Conservation (phyloP, 768 basidiomycete genomes). For the Suillus brevipes region DNA sequence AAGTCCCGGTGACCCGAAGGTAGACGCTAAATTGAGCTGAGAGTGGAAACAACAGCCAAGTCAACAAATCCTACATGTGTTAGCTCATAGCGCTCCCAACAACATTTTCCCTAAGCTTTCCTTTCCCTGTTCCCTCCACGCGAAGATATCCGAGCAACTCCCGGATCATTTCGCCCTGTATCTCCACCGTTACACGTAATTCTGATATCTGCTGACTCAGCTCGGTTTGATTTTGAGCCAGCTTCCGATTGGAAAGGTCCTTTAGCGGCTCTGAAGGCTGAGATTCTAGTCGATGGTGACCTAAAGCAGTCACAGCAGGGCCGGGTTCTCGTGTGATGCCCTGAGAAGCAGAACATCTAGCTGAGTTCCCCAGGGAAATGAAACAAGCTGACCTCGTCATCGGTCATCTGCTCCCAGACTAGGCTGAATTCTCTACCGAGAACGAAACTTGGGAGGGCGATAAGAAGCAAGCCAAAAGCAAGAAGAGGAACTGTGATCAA, state of each 20-base stretch:
- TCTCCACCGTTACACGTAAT: constrained; percentile 54
- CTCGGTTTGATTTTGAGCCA: constrained; percentile 67
- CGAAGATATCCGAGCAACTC: constrained; percentile 24
- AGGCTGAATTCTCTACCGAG: constrained; percentile 88
- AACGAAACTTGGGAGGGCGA: constrained; percentile 90
- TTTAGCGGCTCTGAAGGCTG: constrained; percentile 18
- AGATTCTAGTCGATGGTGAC: constrained; percentile 16
- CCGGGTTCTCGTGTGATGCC: constrained; percentile 16
- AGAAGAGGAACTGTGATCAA: constrained; percentile 84
- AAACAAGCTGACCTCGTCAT: constrained; percentile 38
- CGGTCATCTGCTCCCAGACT: constrained; percentile 84
- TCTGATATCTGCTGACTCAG: constrained; percentile 65
- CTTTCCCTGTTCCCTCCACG: constrained; percentile 10
- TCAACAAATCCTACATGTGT: neutral
- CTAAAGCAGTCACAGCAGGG: constrained; percentile 19
- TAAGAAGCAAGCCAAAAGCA: constrained; percentile 82
- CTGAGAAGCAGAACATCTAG: constrained; percentile 8
- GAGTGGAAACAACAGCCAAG: neutral
- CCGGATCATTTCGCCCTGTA: constrained; percentile 54
- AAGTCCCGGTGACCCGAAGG: neutral
- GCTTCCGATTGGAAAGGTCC: constrained; percentile 59
- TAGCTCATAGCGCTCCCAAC: constrained; percentile 19
- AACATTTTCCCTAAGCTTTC: constrained; percentile 17
- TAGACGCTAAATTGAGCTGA: neutral
- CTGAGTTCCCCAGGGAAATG: neutral